Conservation (phyloP, 192 early-diverging fungal species). For the Coemansia sp. region DNA sequence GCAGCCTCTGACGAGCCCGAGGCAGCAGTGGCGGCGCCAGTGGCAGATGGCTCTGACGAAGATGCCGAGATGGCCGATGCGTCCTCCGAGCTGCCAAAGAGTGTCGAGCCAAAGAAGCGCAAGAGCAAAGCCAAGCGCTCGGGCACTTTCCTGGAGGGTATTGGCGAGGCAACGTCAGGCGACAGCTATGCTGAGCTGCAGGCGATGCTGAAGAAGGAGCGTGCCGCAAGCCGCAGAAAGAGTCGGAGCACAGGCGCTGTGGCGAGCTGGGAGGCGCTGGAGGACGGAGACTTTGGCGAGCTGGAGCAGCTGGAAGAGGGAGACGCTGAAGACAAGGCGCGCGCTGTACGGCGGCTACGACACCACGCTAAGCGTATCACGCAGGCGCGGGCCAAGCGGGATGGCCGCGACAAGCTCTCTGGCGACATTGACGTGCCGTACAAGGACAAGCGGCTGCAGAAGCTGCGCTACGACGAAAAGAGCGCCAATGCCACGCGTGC, state of each 20-base stretch:
- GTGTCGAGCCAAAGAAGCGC: slow-evolving; percentile 10
- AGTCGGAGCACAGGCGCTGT: neutral
- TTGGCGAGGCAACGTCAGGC: neutral
- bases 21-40: neutral
- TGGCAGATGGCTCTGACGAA: neutral
- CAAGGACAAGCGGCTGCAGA: slow-evolving; percentile 52
- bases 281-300: slow-evolving; percentile 72
- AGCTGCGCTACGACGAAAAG: slow-evolving; percentile 32
- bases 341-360: slow-evolving; percentile 48
- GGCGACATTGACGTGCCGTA: slow-evolving; percentile 85
- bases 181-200: slow-evolving; percentile 54
- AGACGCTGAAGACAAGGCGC: slow-evolving; percentile 78
- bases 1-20: slow-evolving; percentile 8
- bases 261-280: slow-evolving; percentile 42
- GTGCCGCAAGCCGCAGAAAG: slow-evolving; percentile 11
- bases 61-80: slow-evolving; percentile 32
- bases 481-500: slow-evolving; percentile 10
- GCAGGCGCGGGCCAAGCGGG: slow-evolving; percentile 37
- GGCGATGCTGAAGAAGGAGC: slow-evolving; percentile 28
- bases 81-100: slow-evolving; percentile 3
- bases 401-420: slow-evolving; percentile 48
- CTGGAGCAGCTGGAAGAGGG: slow-evolving; percentile 66
- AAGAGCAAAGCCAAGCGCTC: slow-evolving; percentile 1
- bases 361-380: slow-evolving; percentile 44
- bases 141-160: slow-evolving; percentile 3